Conservation (phyloP, 2,329 filamentous ascomycete genomes). For the Arthrobotrys conoides region DNA sequence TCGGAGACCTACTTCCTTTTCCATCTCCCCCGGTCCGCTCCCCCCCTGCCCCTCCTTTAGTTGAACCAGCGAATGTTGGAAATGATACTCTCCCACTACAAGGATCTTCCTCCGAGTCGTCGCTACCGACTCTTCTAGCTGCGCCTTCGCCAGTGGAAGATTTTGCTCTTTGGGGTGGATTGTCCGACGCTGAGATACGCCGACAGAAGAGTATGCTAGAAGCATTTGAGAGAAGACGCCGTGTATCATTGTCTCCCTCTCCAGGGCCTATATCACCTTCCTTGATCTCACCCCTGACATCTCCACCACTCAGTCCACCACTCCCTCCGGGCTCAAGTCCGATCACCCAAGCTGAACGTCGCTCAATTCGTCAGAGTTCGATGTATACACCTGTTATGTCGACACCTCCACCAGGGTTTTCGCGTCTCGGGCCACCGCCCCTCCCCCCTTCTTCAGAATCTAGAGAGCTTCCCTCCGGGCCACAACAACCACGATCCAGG, state of each 20-base stretch:
- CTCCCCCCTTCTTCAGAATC: neutral
- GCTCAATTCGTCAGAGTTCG: neutral
- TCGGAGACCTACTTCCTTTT: neutral
- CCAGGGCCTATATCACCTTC: neutral
- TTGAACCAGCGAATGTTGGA: neutral
- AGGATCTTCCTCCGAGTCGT: neutral
- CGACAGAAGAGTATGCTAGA: constrained; percentile 48
- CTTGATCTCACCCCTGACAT: neutral
- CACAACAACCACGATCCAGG: neutral
- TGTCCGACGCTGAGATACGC: constrained; percentile 49
- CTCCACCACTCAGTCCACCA: neutral
- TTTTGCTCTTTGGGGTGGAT: constrained; percentile 34
- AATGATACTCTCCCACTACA: neutral
- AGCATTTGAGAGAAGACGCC: constrained; percentile 33
- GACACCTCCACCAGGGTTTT: neutral
- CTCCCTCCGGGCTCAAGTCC: neutral
- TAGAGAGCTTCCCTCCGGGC: neutral
- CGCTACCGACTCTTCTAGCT: neutral
- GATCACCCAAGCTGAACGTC: too few species aligned
- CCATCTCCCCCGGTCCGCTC: neutral
- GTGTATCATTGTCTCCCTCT: neutral
- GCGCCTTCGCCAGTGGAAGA: constrained; percentile 4
- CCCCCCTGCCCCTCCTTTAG: neutral
- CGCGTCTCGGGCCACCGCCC: neutral
- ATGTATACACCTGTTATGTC: neutral